Evolutionary conservation across 2,329 filamentous ascomycete species (phyloP).

Genomic region (Diplodia mutila): DNA sequence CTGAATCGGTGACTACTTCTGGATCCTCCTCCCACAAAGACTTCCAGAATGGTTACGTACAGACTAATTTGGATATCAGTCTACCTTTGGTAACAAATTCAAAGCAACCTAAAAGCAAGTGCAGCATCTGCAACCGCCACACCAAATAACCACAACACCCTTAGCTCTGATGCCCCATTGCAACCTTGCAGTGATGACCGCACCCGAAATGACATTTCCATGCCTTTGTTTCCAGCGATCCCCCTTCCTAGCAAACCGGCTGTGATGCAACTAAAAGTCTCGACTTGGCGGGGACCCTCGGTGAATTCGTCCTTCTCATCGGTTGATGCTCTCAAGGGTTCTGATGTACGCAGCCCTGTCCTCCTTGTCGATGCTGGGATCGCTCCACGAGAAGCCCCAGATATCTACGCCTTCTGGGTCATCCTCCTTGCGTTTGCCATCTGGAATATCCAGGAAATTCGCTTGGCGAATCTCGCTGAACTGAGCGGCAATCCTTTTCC

Average conservation of each 20-base stretch:
- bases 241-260: background rate
- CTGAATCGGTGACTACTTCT: too few relatives aligned
- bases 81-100: background rate
- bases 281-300: background rate
- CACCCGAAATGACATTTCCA: background rate
- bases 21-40: too few relatives aligned
- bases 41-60: too few relatives aligned
- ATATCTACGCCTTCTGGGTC: background rate
- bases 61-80: background rate
- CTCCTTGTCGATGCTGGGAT: background rate
- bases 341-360: background rate
- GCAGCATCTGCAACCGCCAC: background rate
- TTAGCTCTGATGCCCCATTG: background rate
- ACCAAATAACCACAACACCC: fast-evolving
- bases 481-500: background rate
- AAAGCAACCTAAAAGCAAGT: background rate
- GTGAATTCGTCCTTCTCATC: background rate
- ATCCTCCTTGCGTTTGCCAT: background rate
- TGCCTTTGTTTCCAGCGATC: background rate
- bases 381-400: background rate
- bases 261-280: background rate
- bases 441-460: background rate
- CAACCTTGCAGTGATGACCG: background rate
- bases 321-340: background rate
- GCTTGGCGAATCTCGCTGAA: background rate